phyloP scores from a whole-genome alignment of 2,329 filamentous ascomycete species.

The Botrytis aclada region DNA sequence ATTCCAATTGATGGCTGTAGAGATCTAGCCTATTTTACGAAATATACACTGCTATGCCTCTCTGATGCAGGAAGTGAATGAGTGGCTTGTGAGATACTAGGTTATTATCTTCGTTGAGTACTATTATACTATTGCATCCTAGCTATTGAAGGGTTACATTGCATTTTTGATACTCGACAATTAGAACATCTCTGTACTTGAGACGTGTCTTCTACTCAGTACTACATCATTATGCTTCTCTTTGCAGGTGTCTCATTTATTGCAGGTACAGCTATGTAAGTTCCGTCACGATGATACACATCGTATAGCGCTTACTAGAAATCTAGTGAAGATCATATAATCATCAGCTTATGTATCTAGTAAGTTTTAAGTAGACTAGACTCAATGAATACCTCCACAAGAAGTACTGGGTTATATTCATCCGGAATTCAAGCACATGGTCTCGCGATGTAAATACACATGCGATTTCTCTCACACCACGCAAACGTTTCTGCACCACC shows the following conservation, averaged over 20 bases:
- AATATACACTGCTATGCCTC: not conserved
- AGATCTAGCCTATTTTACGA: not conserved
- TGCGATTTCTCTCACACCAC: not conserved
- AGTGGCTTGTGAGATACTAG: not conserved
- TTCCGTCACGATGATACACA: not conserved
- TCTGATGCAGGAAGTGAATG: not conserved
- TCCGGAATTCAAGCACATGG: not conserved
- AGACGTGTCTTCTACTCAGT: not conserved
- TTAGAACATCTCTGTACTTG: not conserved
- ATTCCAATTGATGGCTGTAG: not conserved
- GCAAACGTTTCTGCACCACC: not conserved
- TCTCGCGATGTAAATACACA: not conserved
- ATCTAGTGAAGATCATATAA: not conserved
- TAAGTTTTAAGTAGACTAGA: not conserved
- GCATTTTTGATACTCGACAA: conserved; percentile 1
- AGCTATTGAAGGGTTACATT: not conserved
- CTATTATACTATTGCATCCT: not conserved
- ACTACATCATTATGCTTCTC: not conserved
- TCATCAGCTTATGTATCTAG: not conserved
- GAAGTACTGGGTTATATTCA: not conserved
- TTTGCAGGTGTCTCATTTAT: not conserved
- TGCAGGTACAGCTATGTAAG: not conserved
- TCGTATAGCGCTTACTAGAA: not conserved
- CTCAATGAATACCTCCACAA: not conserved
- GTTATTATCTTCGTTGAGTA: not conserved